These are phyloP conservation scores for Penicillium ochrochloron DNA, from an alignment of 495 filamentous ascomycete species.

Conservation along the genomic window DNA sequence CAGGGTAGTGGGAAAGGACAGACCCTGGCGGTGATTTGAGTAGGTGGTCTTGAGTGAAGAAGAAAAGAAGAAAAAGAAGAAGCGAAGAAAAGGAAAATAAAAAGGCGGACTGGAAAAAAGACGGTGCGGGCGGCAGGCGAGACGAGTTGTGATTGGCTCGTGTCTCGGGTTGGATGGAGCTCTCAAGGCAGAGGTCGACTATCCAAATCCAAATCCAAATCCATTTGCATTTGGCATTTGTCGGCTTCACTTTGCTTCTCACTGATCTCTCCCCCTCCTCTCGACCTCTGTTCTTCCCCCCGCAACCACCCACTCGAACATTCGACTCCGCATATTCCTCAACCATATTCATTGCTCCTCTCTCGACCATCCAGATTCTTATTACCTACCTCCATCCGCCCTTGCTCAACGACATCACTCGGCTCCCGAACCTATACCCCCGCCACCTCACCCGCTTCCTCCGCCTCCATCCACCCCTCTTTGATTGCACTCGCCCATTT, in stretches of 20 bases:
- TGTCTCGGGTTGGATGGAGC: slow-evolving; percentile 21
- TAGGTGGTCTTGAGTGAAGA: slow-evolving; percentile 78
- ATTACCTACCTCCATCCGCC: slow-evolving; percentile 3
- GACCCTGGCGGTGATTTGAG: slow-evolving; percentile 88
- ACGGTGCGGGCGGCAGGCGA: slow-evolving; percentile 39
- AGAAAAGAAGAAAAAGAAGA: slow-evolving; percentile 37
- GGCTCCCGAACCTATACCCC: slow-evolving; percentile 4
- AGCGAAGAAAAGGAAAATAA: slow-evolving; percentile 24
- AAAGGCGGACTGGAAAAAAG: slow-evolving; percentile 35
- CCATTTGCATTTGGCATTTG: not conserved
- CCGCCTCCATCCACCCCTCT: slow-evolving; percentile 4
- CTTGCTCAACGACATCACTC: slow-evolving; percentile 9
- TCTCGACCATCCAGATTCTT: slow-evolving; percentile 6
- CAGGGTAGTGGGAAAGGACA: slow-evolving; percentile 67
- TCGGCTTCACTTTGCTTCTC: slow-evolving; percentile 18
- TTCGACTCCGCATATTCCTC: not conserved
- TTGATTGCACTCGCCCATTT: not conserved
- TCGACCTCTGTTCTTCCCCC: not conserved
- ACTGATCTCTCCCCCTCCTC: not conserved
- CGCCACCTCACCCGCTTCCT: slow-evolving; percentile 9
- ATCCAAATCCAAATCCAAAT: slow-evolving; percentile 32
- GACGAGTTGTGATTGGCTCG: slow-evolving; percentile 36
- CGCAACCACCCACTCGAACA: not conserved
- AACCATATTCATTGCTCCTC: not conserved
- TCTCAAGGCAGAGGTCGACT: slow-evolving; percentile 24